Percentiles rank a stretch among this genome's conserved stretches.
phyloP scores from a whole-genome alignment of 768 basidiomycete species.

The Scleroderma citrinum region DNA sequence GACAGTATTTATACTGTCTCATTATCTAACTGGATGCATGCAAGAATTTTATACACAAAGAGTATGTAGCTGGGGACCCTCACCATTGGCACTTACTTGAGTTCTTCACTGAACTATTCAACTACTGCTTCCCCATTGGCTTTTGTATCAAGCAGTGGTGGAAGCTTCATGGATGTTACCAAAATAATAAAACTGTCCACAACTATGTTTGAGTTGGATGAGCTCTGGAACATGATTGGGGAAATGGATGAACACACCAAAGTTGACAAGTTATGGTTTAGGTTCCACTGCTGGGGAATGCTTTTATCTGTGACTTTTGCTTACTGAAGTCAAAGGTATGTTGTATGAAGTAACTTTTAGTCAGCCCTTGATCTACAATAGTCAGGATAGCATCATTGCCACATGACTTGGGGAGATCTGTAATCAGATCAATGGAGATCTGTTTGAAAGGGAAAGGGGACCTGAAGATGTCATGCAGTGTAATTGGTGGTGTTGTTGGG shows the following conservation, averaged over 20 bases:
- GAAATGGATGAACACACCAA: constrained; percentile 20
- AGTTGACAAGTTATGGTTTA: constrained; percentile 32
- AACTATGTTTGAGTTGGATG: constrained; percentile 32
- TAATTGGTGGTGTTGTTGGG: too few relatives aligned
- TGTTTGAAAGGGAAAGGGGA: too few relatives aligned
- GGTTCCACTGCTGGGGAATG: too few relatives aligned
- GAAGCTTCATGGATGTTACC: constrained; percentile 16
- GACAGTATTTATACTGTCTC: constrained; percentile 18
- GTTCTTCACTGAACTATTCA: constrained; percentile 30
- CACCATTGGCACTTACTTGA: constrained; percentile 21
- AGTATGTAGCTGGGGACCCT: constrained; percentile 19
- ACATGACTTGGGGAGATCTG: too few relatives aligned
- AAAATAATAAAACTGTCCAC: constrained; percentile 22
- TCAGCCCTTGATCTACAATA: too few relatives aligned
- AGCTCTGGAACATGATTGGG: constrained; percentile 30
- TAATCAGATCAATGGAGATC: too few relatives aligned
- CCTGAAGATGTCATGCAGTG: too few relatives aligned
- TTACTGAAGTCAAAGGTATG: too few relatives aligned
- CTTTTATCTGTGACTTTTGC: too few relatives aligned
- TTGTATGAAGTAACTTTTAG: too few relatives aligned
- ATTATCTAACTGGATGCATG: constrained; percentile 28
- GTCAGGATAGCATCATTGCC: too few relatives aligned
- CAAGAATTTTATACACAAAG: constrained; percentile 29
- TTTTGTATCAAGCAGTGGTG: constrained; percentile 18
- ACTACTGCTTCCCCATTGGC: constrained; percentile 32